phyloP scores from a whole-genome alignment of 2,329 filamentous ascomycete genomes.

The Phaeosphaeria sp. region DNA sequence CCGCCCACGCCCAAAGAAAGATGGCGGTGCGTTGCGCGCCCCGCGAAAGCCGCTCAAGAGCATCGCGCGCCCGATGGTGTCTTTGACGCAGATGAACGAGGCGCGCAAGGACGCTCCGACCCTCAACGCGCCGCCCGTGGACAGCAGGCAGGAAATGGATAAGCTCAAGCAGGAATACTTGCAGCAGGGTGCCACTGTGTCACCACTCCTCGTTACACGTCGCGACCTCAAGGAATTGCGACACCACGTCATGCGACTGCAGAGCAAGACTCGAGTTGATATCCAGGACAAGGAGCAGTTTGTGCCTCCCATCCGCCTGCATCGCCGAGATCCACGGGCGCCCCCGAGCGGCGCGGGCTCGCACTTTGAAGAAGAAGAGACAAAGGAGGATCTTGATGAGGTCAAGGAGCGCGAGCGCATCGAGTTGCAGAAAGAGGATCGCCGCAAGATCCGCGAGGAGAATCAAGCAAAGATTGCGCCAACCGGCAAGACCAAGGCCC shows the following conservation, averaged over 20 bases:
- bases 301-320: conserved; percentile 83
- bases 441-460: conserved; percentile 82
- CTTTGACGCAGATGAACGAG: conserved; percentile 43
- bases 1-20: conserved; percentile 44
- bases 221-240: conserved; percentile 79
- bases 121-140: conserved; percentile 7
- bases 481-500: conserved; percentile 71
- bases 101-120: conserved; percentile 15
- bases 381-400: conserved; percentile 68
- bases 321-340: conserved; percentile 80
- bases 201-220: conserved; percentile 82
- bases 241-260: conserved; percentile 86
- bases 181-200: conserved; percentile 30
- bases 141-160: conserved; percentile 23
- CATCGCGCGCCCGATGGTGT: conserved; percentile 40
- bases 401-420: conserved; percentile 69
- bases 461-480: conserved; percentile 95
- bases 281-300: conserved; percentile 82
- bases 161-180: conserved; percentile 35
- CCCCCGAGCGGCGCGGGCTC: conserved; percentile 58
- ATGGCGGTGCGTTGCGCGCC: conserved; percentile 41
- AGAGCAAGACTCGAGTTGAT: conserved; percentile 65
- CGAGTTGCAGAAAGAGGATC: conserved; percentile 71
- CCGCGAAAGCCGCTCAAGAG: conserved; percentile 42
- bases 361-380: conserved; percentile 59